Evolutionary conservation across 108 stramenopile genomes (phyloP).

Genomic region (Conticribra weissflogii): DNA sequence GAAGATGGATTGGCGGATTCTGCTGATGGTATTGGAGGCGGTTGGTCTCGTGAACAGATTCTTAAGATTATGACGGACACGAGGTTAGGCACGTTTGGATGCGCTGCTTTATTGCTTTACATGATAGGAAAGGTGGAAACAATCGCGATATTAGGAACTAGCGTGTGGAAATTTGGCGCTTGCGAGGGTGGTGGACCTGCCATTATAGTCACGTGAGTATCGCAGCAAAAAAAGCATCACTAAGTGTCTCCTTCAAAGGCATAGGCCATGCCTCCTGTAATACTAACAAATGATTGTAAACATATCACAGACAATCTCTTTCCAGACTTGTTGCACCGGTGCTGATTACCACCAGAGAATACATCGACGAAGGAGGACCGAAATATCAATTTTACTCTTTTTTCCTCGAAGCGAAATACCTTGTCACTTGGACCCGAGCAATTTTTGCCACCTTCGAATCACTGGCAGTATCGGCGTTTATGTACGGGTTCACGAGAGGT

Average conservation of each 20-base stretch:
- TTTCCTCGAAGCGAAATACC: slow-evolving; percentile 70
- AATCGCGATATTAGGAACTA: slow-evolving; percentile 49
- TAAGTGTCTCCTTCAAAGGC: too few species aligned
- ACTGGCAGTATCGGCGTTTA: slow-evolving; percentile 27
- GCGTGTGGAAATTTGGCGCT: slow-evolving; percentile 33
- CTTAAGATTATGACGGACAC: slow-evolving; percentile 86
- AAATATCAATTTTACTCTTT: slow-evolving; percentile 71
- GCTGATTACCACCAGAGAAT: slow-evolving; percentile 63
- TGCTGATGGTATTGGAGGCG: slow-evolving; percentile 73
- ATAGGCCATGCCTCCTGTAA: too few species aligned
- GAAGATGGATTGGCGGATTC: slow-evolving; percentile 84
- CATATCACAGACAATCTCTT: slow-evolving; percentile 61
- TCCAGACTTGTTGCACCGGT: slow-evolving; percentile 68
- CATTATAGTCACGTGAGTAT: slow-evolving; percentile 47
- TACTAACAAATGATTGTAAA: too few species aligned
- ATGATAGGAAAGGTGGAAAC: slow-evolving; percentile 63
- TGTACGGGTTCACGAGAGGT: slow-evolving; percentile 44
- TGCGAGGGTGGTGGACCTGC: slow-evolving; percentile 43
- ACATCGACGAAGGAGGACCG: slow-evolving; percentile 74
- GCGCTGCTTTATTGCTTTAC: slow-evolving; percentile 65
- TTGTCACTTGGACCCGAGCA: slow-evolving; percentile 63
- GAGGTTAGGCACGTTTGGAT: slow-evolving; percentile 80
- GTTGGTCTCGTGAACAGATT: slow-evolving; percentile 76
- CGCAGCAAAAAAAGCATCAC: not conserved
- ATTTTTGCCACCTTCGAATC: slow-evolving; percentile 49